Conservation (phyloP, 345 rosid genomes). For the Clarkia xantiana region DNA sequence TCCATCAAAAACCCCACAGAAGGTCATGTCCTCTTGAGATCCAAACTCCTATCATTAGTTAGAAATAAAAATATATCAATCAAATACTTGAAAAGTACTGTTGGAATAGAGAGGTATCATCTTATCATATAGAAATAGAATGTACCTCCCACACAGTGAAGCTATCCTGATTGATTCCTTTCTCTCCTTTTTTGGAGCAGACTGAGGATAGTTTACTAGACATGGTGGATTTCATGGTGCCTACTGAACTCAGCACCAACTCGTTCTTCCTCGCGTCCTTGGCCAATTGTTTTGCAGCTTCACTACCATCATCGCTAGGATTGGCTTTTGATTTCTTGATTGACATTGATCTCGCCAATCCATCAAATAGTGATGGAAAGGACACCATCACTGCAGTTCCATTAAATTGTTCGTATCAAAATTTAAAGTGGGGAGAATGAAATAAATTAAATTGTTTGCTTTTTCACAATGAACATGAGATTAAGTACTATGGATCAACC, state of each 20-base stretch:
- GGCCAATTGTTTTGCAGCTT: slow-evolving; percentile 50
- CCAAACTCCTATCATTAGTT: slow-evolving; percentile 48
- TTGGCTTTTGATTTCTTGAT: slow-evolving; percentile 34
- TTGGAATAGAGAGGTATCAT: no score
- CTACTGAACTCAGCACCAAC: slow-evolving; percentile 39
- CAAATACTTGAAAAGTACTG: no score
- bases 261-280: slow-evolving; percentile 61
- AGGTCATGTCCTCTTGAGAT: slow-evolving; percentile 70
- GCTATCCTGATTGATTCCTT: slow-evolving; percentile 74
- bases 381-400: slow-evolving; percentile 25
- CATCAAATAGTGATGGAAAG: slow-evolving; percentile 51
- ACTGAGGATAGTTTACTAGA: slow-evolving; percentile 40
- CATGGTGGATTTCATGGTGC: slow-evolving; percentile 32
- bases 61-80: no score
- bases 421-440: neutral
- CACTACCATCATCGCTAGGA: slow-evolving; percentile 34
- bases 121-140: neutral
- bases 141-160: slow-evolving; percentile 78
- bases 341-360: slow-evolving; percentile 43
- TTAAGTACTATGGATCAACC: no score
- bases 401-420: neutral
- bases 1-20: slow-evolving; percentile 87
- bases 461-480: no score
- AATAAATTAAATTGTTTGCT: neutral
- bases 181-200: slow-evolving; percentile 67